Base-by-base conservation (phyloP, 208 protist genomes). In the Wallacemonas sp. region DNA sequence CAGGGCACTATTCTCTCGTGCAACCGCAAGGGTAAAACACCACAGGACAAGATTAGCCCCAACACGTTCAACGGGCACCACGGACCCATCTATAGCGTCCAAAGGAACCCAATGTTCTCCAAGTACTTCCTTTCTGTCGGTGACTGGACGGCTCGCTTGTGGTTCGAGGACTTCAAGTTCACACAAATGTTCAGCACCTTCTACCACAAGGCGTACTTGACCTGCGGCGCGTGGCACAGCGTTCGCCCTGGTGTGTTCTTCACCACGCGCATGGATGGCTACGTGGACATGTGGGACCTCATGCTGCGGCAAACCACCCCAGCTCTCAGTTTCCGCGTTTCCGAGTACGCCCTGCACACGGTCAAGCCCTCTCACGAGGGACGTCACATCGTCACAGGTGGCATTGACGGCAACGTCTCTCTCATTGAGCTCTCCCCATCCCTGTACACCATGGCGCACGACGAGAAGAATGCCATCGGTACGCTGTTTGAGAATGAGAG, bases 71-170 rank as follows among this genome's bases (percentile, higher is more conserved):
- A 95, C 63, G 96, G 95, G 9, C 97, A 98, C 77, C 94, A 98
- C 75, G 97, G 97, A 0, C 97, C 97, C 12, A 86, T 99, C 24
- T 98, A 98, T 75, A 86, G 88, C 3, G 89, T 99, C 26, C 82
- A 96, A 82, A 82, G 97, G 41, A 98, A 98, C 83, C 94, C 96
- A 2, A 81, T 89, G 63, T 97, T 97, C 70, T 90, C 91, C 44
- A 98, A 98, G 83, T 98, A 97, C 90, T 99, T 99, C 72, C 72
- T 99, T 47, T 93, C 96, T 19, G 84, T 98, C 34, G 97, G 97
- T 19, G 97, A 99, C 81, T 99, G 97, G 97, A 96, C 96, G 1
- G 90, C 91, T 0, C 87, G 94, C 49, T 77, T 99, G 62, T 99
- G 97, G 97, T 96, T 91, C 70, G 97, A 98, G 66, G 97, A 99